phyloP scores from a whole-genome alignment of 2,329 filamentous ascomycete genomes.

The Tothia fuscella region DNA sequence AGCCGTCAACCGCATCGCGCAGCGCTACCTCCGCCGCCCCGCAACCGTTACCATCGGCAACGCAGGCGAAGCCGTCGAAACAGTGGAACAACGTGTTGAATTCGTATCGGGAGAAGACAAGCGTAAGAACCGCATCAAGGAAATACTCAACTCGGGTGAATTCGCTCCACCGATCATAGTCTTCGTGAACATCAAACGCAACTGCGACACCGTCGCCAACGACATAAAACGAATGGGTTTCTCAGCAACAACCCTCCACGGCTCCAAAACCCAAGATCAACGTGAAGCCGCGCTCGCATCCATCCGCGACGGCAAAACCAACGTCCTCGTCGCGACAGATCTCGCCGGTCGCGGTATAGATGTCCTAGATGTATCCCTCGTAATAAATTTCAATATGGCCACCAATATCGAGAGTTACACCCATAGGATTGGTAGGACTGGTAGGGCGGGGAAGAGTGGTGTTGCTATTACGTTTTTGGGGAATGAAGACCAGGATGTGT shows the following conservation, averaged over 20 bases:
- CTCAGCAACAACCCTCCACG: conserved; percentile 80
- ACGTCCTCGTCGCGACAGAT: conserved; percentile 91
- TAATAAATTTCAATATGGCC: conserved; percentile 99
- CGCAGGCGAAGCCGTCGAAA: conserved; percentile 89
- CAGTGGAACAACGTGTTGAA: conserved; percentile 93
- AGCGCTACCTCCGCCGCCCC: conserved; percentile 85
- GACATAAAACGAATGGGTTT: conserved; percentile 94
- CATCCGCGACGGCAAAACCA: conserved; percentile 66
- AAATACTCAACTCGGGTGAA: conserved; percentile 70
- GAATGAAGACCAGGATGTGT: conserved; percentile 74
- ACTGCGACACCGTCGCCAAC: conserved; percentile 87
- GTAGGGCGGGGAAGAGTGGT: conserved; percentile 94
- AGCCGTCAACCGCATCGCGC: conserved; percentile 87
- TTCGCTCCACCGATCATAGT: conserved; percentile 91
- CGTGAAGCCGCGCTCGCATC: conserved; percentile 81
- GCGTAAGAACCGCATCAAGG: conserved; percentile 86
- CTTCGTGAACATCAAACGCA: conserved; percentile 99
- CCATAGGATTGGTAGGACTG: conserved; percentile 90
- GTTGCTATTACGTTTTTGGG: conserved; percentile 92
- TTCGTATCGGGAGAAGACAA: conserved; percentile 86
- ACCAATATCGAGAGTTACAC: conserved; percentile 88
- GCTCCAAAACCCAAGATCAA: conserved; percentile 95
- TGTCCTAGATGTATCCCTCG: conserved; percentile 82
- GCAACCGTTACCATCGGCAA: conserved; percentile 94
- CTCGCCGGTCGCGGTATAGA: conserved; percentile 96